Base-by-base conservation (phyloP, 2,329 filamentous ascomycete genomes). In the Ophiognomonia clavigignenti-juglandacearum region DNA sequence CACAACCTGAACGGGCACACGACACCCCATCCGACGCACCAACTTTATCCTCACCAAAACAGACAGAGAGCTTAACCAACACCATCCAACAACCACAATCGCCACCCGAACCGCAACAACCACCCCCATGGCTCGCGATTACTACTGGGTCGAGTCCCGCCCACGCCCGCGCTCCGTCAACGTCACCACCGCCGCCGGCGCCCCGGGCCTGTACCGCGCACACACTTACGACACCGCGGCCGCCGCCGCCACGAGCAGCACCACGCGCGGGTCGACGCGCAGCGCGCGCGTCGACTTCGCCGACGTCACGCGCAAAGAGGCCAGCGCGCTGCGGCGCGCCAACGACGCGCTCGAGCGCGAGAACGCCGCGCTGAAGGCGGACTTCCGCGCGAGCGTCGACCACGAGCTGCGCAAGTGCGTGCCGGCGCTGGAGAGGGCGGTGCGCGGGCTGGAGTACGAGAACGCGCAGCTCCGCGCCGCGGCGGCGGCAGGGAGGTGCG, bases 391-490 rank as follows among this genome's bases (percentile, higher is more conserved):
- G n/a, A n/a, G n/a, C 4, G 59, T 64, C 19, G 60, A 70, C 38
- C 57, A 58, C 23, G 69, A 72, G 27, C 56, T 59, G 22, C 61
- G 65, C 29, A 60, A 63, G 20, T 57, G 68, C 5, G 54, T 69
- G 6, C 64, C 64, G 1, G 56, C 66, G 34, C 62, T 73, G 2
- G 61, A 68, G 49, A 58, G 56, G n/a, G 62, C 68, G 48, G 59
- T 70, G 44, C 57, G 56, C 27, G 52, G 58, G 9, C 63, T 74
- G 4, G 52, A 56, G 3, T 60, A 61, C 14, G 68, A 73, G 26
- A 72, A 72, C 52, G 57, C 61, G 14, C 58, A 61, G 7, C 61
- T 74, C 5, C 64, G 68, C 11, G 13, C n/a, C n/a, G n/a, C n/a
- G n/a, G n/a, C n/a, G n/a, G n/a, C n/a, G n/a, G n/a, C n/a, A n/a